These are phyloP conservation scores for Phytophthora sojae DNA, from an alignment of 352 stramenopile genomes.

Conservation along the genomic window DNA sequence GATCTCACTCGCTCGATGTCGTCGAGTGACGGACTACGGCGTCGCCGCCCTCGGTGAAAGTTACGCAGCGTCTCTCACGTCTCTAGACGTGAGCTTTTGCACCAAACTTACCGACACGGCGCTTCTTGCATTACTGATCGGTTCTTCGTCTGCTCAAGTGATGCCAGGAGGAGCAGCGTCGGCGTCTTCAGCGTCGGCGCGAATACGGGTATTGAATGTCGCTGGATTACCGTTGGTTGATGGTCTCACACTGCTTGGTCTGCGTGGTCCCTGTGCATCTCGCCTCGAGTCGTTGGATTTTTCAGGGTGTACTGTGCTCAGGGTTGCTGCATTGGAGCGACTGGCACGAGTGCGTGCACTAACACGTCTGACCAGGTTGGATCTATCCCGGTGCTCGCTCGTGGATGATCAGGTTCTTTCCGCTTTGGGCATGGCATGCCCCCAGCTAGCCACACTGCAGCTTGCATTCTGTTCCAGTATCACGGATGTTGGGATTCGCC, in stretches of 20 bases:
- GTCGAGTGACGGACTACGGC: constrained; percentile 73
- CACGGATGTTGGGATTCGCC: constrained; percentile 58
- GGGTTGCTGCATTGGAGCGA: constrained; percentile 48
- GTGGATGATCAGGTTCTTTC: constrained; percentile 65
- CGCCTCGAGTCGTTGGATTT: constrained; percentile 37
- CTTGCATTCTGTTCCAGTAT: constrained; percentile 65
- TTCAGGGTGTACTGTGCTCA: constrained; percentile 42
- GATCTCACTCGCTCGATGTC: constrained; percentile 57
- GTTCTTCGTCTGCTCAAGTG: constrained; percentile 17
- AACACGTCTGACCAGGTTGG: constrained; percentile 45
- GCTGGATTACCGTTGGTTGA: constrained; percentile 60
- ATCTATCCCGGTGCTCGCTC: constrained; percentile 62
- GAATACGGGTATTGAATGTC: constrained; percentile 46
- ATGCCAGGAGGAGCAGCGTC: constrained; percentile 9
- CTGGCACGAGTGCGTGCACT: constrained; percentile 52
- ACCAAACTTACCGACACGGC: constrained; percentile 65
- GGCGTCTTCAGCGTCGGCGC: constrained; percentile 24
- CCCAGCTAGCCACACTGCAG: constrained; percentile 46
- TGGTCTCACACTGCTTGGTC: constrained; percentile 63
- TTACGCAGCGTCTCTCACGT: constrained; percentile 39
- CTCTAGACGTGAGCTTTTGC: constrained; percentile 67
- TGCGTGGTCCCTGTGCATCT: constrained; percentile 36
- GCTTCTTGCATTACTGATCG: constrained; percentile 62
- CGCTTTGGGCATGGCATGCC: constrained; percentile 52
- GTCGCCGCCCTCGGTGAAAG: constrained; percentile 65